These are phyloP conservation scores for Fusarium luffae DNA, from an alignment of 2,329 filamentous ascomycete genomes.

Conservation along the genomic window DNA sequence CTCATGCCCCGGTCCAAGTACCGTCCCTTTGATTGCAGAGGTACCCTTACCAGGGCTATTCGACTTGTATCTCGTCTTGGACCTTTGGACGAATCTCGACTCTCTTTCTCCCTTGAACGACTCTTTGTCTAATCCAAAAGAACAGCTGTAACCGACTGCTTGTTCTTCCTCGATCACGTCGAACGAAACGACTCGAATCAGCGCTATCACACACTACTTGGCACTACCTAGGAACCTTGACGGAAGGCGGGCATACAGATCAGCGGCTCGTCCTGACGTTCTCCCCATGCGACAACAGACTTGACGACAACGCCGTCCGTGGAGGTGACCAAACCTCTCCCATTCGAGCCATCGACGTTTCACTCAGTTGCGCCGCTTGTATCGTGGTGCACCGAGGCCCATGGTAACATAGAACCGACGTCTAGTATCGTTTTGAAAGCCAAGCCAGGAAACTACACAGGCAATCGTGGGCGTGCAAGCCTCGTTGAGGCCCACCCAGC, in stretches of 20 bases:
- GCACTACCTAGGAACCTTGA: constrained; percentile 40
- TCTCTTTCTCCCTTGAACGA: constrained; percentile 37
- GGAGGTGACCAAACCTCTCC: constrained; percentile 49
- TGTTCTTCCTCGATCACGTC: constrained; percentile 18
- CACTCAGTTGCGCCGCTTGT: constrained; percentile 38
- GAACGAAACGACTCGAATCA: constrained; percentile 13
- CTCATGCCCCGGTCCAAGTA: constrained; percentile 42
- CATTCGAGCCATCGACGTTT: constrained; percentile 38
- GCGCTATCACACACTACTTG: constrained; percentile 22
- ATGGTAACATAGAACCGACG: constrained; percentile 46
- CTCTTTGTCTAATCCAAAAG: constrained; percentile 35
- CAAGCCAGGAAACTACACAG: constrained; percentile 43
- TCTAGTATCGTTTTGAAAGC: constrained; percentile 40
- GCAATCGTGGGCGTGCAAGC: constrained; percentile 50
- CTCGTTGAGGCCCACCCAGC: constrained; percentile 52
- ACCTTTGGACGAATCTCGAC: constrained; percentile 38
- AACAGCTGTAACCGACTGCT: constrained; percentile 13
- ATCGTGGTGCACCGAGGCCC: constrained; percentile 43
- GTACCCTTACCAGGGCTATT: constrained; percentile 40
- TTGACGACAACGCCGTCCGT: constrained; percentile 47
- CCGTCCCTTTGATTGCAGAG: constrained; percentile 44
- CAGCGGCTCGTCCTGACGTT: constrained; percentile 44
- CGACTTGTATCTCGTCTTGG: constrained; percentile 44
- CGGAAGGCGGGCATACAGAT: constrained; percentile 35
- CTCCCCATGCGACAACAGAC: constrained; percentile 51